A percentile compares a stretch with the other conserved stretches of the same genome.
Evolutionary conservation across 768 basidiomycete species (phyloP).

Genomic region (Boletus patriciae): DNA sequence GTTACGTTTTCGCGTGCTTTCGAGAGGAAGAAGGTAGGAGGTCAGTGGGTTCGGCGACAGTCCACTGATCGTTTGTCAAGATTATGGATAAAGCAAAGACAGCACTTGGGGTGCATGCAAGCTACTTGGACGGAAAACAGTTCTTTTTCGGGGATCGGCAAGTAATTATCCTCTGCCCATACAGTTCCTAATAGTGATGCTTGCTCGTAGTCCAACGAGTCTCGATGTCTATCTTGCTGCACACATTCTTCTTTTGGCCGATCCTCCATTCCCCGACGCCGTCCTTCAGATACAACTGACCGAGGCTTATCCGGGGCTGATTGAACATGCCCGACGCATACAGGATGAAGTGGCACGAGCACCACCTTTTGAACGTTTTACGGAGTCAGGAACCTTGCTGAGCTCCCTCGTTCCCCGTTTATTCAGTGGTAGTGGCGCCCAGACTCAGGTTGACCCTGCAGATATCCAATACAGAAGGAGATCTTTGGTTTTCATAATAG

Average conservation of each 20-base stretch:
- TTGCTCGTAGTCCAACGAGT: constrained; percentile 49
- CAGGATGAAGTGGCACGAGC: constrained; percentile 34
- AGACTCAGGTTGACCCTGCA: constrained; percentile 32
- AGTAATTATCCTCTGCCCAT: constrained; percentile 11
- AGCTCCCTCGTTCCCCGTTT: constrained; percentile 40
- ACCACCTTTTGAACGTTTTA: constrained; percentile 21
- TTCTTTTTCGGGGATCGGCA: constrained; percentile 57
- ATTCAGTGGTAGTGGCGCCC: constrained; percentile 16
- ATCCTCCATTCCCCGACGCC: constrained; percentile 62
- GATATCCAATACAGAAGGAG: constrained; percentile 49
- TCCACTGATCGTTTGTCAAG: constrained; percentile 37
- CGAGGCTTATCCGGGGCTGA: constrained; percentile 56
- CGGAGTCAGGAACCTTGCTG: constrained; percentile 29
- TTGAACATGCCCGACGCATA: constrained; percentile 58
- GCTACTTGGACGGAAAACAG: constrained; percentile 48
- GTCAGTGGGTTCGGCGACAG: background rate
- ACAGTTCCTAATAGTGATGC: background rate
- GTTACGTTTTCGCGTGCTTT: constrained; percentile 54
- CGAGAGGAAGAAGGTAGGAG: constrained; percentile 55
- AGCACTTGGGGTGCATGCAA: constrained; percentile 56
- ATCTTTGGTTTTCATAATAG: constrained; percentile 54
- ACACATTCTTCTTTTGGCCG: constrained; percentile 59
- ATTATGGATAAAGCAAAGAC: constrained; percentile 57
- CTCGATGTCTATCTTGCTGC: constrained; percentile 69
- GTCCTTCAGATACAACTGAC: constrained; percentile 53